These are phyloP conservation scores for Peniophora sp. DNA, from an alignment of 1,284 basidiomycete genomes.

Conservation along the genomic window DNA sequence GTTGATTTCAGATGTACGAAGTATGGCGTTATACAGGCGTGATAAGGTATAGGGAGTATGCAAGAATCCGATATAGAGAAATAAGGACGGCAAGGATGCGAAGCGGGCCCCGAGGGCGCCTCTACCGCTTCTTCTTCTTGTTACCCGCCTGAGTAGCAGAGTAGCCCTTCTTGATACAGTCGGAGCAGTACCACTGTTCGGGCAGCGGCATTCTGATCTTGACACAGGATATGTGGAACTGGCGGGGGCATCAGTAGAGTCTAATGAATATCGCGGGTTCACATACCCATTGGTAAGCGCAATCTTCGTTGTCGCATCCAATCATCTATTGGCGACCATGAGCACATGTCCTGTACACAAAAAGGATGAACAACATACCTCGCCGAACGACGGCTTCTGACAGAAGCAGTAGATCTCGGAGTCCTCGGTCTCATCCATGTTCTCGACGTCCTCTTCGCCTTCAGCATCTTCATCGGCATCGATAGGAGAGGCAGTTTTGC, in stretches of 20 bases:
- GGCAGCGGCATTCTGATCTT: conserved; percentile 52
- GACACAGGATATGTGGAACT: conserved; percentile 61
- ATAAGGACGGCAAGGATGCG: too few relatives aligned
- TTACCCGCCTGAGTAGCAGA: neutral
- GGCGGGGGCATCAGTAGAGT: conserved; percentile 1
- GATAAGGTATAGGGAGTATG: too few relatives aligned
- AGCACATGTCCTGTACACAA: neutral
- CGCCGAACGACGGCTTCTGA: conserved; percentile 56
- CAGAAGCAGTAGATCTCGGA: conserved; percentile 59
- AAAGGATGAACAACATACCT: conserved; percentile 29
- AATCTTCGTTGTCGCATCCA: conserved; percentile 59
- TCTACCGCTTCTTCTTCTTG: conserved; percentile 2
- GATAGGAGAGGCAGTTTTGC: conserved; percentile 30
- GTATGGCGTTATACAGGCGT: too few relatives aligned
- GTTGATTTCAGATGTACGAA: too few relatives aligned
- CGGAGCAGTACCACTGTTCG: conserved; percentile 52
- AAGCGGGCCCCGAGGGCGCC: too few relatives aligned
- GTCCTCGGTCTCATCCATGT: conserved; percentile 36
- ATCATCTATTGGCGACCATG: conserved; percentile 42
- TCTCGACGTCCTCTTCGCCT: conserved; percentile 34
- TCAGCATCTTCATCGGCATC: conserved; percentile 36
- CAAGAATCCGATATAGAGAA: too few relatives aligned
- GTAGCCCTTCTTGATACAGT: conserved; percentile 30
- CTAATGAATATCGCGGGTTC: conserved; percentile 2
- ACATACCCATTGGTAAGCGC: conserved; percentile 62